Evolutionary conservation across 2,329 filamentous ascomycete genomes (phyloP).

Genomic region (Anthostomella pinea): DNA sequence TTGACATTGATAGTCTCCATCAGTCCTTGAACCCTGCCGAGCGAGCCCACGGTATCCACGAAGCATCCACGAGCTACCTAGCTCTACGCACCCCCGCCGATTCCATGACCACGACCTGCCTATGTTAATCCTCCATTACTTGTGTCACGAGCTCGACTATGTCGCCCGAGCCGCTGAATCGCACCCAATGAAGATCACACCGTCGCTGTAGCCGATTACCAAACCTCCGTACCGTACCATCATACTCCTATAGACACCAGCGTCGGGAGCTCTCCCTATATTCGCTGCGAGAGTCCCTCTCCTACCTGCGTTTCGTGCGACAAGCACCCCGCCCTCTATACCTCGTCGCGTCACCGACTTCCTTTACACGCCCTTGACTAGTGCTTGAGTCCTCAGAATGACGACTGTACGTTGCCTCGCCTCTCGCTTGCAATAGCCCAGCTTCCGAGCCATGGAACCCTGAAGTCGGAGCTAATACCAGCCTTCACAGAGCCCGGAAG

Average conservation of each 20-base stretch:
- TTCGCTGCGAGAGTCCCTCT: no score
- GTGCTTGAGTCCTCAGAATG: slow-evolving; percentile 33
- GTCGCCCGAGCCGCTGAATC: slow-evolving; percentile 24
- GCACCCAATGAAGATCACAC: slow-evolving; percentile 24
- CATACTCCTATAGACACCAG: slow-evolving; percentile 6
- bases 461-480: slow-evolving; percentile 12
- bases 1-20: no score
- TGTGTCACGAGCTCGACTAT: slow-evolving; percentile 25
- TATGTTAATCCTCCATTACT: slow-evolving; percentile 23
- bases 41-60: background rate
- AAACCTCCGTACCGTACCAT: slow-evolving; percentile 3
- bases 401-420: slow-evolving; percentile 34
- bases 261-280: slow-evolving; percentile 12
- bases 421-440: slow-evolving; percentile 2
- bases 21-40: no score
- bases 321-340: slow-evolving; percentile 6
- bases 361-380: slow-evolving; percentile 6
- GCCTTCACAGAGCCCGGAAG: slow-evolving; percentile 25
- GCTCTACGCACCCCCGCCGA: slow-evolving; percentile 11
- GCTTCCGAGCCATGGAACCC: no score
- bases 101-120: slow-evolving; percentile 7
- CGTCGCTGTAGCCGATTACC: slow-evolving; percentile 13
- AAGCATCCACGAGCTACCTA: no score
- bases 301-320: slow-evolving; percentile 16
- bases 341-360: slow-evolving; percentile 10